A percentile compares a stretch with the other conserved stretches of the same genome.
phyloP scores from a whole-genome alignment of 2,329 filamentous ascomycete genomes.

The Cercospora sp. region DNA sequence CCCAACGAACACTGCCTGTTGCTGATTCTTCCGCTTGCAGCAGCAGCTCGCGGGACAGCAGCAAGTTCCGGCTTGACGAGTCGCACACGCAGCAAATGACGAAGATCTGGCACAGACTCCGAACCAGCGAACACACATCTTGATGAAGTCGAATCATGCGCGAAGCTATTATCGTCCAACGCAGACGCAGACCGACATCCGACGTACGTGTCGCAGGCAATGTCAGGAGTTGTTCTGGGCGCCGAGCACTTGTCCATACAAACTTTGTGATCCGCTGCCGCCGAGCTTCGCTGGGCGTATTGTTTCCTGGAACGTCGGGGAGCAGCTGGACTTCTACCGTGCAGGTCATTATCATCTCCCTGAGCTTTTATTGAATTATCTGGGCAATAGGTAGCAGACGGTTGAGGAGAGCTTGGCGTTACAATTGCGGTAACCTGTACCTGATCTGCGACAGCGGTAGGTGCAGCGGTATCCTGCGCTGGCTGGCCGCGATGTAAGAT shows the following conservation, averaged over 20 bases:
- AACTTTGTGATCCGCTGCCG: conserved; percentile 8
- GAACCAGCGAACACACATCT: background rate
- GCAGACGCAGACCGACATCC: conserved; percentile 10
- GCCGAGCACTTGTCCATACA: conserved; percentile 14
- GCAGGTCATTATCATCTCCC: background rate
- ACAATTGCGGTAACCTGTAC: background rate
- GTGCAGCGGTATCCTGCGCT: background rate
- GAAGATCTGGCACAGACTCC: conserved; percentile 14
- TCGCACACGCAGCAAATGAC: conserved; percentile 31
- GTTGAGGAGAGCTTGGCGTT: conserved; percentile 9
- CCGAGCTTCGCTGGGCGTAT: conserved; percentile 14
- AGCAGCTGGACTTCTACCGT: background rate
- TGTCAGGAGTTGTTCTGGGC: conserved; percentile 12
- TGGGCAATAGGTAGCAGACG: background rate
- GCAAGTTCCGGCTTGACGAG: conserved; percentile 36
- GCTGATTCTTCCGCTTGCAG: background rate
- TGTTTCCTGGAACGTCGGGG: conserved; percentile 7
- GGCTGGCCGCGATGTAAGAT: conserved; percentile 11
- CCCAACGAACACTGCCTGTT: conserved; percentile 28
- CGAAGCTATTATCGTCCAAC: conserved; percentile 10
- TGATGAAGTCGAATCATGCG: conserved; percentile 4
- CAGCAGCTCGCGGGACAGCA: conserved; percentile 23
- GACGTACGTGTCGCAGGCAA: background rate
- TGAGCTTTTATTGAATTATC: background rate
- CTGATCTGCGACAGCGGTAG: conserved; percentile 1